Conservation (phyloP, 2,329 filamentous ascomycete species). For the Colletotrichum spaethianum region DNA sequence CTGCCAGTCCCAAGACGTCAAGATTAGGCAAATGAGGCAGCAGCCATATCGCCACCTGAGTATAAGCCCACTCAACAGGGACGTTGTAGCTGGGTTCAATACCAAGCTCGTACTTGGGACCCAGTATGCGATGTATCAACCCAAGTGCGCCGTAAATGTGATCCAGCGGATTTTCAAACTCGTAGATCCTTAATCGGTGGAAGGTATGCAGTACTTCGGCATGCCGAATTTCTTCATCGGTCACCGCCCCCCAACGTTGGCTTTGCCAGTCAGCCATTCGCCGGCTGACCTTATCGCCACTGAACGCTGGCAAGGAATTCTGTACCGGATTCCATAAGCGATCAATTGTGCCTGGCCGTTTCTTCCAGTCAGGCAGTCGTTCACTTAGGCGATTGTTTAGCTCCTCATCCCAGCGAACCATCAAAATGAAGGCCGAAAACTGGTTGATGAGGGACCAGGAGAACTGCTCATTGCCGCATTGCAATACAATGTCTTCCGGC, state of each 20-base stretch:
- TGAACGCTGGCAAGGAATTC: neutral
- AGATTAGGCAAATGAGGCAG: conserved; percentile 22
- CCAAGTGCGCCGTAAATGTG: conserved; percentile 27
- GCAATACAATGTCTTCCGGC: conserved; percentile 15
- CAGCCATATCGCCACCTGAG: conserved; percentile 13
- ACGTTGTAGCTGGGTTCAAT: conserved; percentile 7
- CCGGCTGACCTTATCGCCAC: neutral
- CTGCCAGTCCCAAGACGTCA: conserved; percentile 21
- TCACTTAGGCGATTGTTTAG: neutral
- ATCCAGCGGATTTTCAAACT: conserved; percentile 17
- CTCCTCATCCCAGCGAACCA: conserved; percentile 1
- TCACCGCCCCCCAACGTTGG: conserved; percentile 21
- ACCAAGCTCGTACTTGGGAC: neutral
- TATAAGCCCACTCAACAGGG: conserved; percentile 16
- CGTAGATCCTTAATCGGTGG: conserved; percentile 18
- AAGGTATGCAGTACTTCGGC: conserved; percentile 27
- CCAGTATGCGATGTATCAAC: conserved; percentile 21
- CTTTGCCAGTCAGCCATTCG: conserved; percentile 7
- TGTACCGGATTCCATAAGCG: conserved; percentile 22
- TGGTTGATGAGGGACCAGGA: conserved; percentile 19
- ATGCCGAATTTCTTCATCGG: conserved; percentile 12
- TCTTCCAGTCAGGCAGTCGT: neutral
- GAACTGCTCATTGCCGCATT: conserved; percentile 13
- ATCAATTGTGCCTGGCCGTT: conserved; percentile 1
- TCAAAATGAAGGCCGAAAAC: neutral